Evolutionary conservation across 129 eudicot genomes (phyloP), one percentile per base, ranked within the genome.

Genomic region (Tanacetum coccineum): DNA sequence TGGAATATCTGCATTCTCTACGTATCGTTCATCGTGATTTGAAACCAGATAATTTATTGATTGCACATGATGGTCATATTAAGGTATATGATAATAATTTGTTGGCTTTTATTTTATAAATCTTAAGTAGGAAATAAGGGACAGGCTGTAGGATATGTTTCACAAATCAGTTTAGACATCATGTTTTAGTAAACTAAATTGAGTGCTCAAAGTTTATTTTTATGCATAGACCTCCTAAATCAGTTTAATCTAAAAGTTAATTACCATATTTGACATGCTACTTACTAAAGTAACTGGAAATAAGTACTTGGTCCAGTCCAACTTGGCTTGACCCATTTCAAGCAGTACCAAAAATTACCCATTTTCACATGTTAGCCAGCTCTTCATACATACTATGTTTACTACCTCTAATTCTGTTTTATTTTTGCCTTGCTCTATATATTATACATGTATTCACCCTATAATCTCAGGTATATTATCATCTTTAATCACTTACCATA

Each of bases 31-130:
- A 92, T 74, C 98, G 98, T 67, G 98, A 92, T 80, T 61, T 92
- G 30, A 92, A 92, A 81, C 98, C 98, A 13, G 98, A 92, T 58
- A 92, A 92, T 80, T 81, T 92, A 74, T 77, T 92, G 80, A 92
- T 92, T 81, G 98, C 98, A 45, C 98, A 92, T 78, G 97, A 91
- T 81, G 97, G 97, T 59, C 97, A 91, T 74, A 89, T 91, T 39
- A 91, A 91, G 96, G 97, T 91, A 74, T 62, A 18, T 54, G 25
- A 39, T 50, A n/a, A 21, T 68, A 36, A 13, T 7, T 71, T 46
- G 22, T 39, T 30, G 14, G 18, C 30, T 59, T 70, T 58, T 17
- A 5, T 56, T 59, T 59, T 21, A 56, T 21, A 4, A 15, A 17
- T 28, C 32, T 46, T 19, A 42, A 13, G 17, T 26, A 49, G 51